Evolutionary conservation across 192 early-diverging fungal genomes (phyloP).

Genomic region (Coemansia sp.): DNA sequence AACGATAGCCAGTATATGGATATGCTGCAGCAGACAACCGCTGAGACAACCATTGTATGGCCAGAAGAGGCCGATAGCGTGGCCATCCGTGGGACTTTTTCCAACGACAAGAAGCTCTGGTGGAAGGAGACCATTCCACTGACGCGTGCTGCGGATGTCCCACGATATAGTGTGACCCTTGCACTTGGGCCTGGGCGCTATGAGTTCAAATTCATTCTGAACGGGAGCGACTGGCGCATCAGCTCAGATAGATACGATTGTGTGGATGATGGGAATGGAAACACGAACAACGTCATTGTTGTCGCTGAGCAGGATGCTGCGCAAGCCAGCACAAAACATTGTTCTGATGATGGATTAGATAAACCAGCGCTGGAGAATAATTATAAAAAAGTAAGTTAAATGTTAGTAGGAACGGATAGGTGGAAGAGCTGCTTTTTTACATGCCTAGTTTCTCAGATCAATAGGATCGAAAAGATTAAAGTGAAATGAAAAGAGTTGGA

Average conservation of each 20-base stretch:
- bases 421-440: too few species aligned
- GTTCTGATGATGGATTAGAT: background rate
- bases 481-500: too few species aligned
- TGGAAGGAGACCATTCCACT: constrained; percentile 41
- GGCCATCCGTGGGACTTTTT: constrained; percentile 47
- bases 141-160: constrained; percentile 5
- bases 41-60: constrained; percentile 36
- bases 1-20: background rate
- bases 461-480: too few species aligned
- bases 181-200: constrained; percentile 36
- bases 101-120: constrained; percentile 20
- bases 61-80: constrained; percentile 30
- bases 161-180: constrained; percentile 17
- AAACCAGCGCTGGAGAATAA: background rate
- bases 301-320: constrained; percentile 11
- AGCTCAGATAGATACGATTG: constrained; percentile 25
- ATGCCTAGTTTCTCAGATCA: too few species aligned
- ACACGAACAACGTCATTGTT: constrained; percentile 39
- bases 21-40: background rate
- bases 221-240: constrained; percentile 41
- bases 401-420: too few species aligned
- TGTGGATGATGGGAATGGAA: constrained; percentile 33
- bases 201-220: constrained; percentile 52
- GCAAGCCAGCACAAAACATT: background rate
- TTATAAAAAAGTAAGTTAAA: background rate